A percentile compares a stretch with the other conserved stretches of the same genome.
Evolutionary conservation across 768 basidiomycete species (phyloP).

Genomic region (Termitomyces sp.): DNA sequence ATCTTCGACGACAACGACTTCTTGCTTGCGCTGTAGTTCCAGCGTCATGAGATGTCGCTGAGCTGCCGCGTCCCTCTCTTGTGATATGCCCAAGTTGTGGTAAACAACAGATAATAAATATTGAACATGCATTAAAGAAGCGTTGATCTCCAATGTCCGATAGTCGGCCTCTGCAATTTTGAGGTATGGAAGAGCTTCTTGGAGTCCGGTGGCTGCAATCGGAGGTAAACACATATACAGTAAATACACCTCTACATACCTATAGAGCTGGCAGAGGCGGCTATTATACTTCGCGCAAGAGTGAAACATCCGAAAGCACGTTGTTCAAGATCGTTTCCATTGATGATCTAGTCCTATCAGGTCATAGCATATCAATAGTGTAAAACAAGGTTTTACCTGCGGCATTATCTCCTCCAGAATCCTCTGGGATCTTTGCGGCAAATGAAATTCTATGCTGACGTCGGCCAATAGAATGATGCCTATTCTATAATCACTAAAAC

Average conservation of each 20-base stretch:
- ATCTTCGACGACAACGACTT: conserved; percentile 40
- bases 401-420: conserved; percentile 79
- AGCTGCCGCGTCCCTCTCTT: conserved; percentile 51
- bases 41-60: conserved; percentile 42
- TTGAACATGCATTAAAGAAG: conserved; percentile 61
- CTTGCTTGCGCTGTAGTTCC: conserved; percentile 33
- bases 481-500: conserved; percentile 61
- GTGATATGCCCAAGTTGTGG: conserved; percentile 56
- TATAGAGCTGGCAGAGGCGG: conserved; percentile 40
- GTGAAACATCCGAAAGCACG: conserved; percentile 72
- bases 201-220: conserved; percentile 34
- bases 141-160: conserved; percentile 47
- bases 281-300: conserved; percentile 67
- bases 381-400: conserved; percentile 42
- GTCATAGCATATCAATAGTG: not conserved
- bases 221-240: not conserved
- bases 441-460: conserved; percentile 69
- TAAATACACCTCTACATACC: conserved; percentile 26
- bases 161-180: conserved; percentile 65
- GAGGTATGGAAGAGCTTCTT: conserved; percentile 58
- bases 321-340: conserved; percentile 69
- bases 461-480: conserved; percentile 74
- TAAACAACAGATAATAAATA: conserved; percentile 68
- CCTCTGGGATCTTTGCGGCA: conserved; percentile 58
- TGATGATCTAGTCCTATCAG: conserved; percentile 45